Evolutionary conservation across 2,329 filamentous ascomycete genomes (phyloP).

Genomic region (Colletotrichum costaricense): DNA sequence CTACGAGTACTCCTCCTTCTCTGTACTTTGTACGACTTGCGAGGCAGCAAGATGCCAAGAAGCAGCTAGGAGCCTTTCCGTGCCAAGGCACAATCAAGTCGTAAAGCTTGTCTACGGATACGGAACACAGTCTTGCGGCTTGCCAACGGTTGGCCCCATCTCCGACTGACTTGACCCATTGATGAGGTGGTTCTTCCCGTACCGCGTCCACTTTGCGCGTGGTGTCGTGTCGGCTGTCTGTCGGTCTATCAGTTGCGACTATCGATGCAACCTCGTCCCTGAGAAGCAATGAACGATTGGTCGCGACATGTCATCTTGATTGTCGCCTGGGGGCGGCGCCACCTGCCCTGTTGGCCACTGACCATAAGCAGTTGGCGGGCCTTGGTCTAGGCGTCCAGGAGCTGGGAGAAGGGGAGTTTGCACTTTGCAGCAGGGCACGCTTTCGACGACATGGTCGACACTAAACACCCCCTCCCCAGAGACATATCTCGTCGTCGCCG

Average conservation of each 20-base stretch:
- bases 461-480: not conserved
- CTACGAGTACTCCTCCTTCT: not conserved
- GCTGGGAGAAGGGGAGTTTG: not conserved
- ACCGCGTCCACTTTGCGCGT: not conserved
- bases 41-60: slow-evolving; percentile 18
- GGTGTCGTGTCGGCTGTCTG: not conserved
- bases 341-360: slow-evolving; percentile 13
- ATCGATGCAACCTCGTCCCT: slow-evolving; percentile 9
- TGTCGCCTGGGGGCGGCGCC: slow-evolving; percentile 12
- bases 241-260: not conserved
- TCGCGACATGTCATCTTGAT: not conserved
- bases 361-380: not conserved
- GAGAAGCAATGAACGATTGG: not conserved
- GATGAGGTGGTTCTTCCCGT: slow-evolving; percentile 4
- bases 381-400: not conserved
- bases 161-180: slow-evolving; percentile 2
- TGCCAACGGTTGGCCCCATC: slow-evolving; percentile 3
- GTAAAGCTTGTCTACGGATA: slow-evolving; percentile 28
- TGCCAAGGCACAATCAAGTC: slow-evolving; percentile 30
- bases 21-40: not conserved
- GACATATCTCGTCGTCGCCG: slow-evolving; percentile 25
- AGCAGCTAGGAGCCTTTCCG: slow-evolving; percentile 12
- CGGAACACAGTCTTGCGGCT: not conserved
- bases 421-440: too few relatives aligned
- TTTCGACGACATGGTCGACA: not conserved